Percentiles rank a stretch among this genome's conserved stretches.
phyloP scores from a whole-genome alignment of 108 stramenopile species.

The Seminavis robusta region DNA sequence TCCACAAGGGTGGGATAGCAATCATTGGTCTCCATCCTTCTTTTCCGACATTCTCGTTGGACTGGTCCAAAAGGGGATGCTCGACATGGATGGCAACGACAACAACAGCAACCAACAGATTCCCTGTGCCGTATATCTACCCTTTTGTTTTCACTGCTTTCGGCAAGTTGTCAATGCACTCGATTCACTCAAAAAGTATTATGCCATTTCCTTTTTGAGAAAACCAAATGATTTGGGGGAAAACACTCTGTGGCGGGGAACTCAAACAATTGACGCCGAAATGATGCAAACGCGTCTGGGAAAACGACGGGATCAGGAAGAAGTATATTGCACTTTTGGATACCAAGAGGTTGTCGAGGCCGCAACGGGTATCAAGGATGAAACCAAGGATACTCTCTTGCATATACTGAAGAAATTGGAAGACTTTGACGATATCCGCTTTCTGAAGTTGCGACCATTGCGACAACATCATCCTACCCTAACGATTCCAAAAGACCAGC shows the following conservation, averaged over 20 bases:
- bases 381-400: conserved; percentile 48
- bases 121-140: conserved; percentile 65
- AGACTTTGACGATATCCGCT: conserved; percentile 53
- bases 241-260: conserved; percentile 72
- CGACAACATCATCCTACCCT: conserved; percentile 17
- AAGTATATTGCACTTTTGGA: conserved; percentile 72
- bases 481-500: not conserved
- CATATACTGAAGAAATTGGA: conserved; percentile 44
- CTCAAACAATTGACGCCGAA: conserved; percentile 55
- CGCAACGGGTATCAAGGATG: conserved; percentile 50
- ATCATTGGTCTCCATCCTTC: conserved; percentile 59
- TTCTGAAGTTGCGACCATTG: conserved; percentile 41
- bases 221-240: conserved; percentile 54
- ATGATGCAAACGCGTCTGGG: conserved; percentile 65
- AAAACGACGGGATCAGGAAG: conserved; percentile 70
- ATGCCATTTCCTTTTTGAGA: conserved; percentile 62
- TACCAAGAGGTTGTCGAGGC: conserved; percentile 45
- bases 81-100: conserved; percentile 19
- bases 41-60: conserved; percentile 61
- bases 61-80: conserved; percentile 43
- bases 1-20: conserved; percentile 49
- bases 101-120: conserved; percentile 1
- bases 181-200: conserved; percentile 43
- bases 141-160: conserved; percentile 75
- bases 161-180: conserved; percentile 49